Conservation (phyloP, 768 basidiomycete species). For the Leucosporidium yakuticum region DNA sequence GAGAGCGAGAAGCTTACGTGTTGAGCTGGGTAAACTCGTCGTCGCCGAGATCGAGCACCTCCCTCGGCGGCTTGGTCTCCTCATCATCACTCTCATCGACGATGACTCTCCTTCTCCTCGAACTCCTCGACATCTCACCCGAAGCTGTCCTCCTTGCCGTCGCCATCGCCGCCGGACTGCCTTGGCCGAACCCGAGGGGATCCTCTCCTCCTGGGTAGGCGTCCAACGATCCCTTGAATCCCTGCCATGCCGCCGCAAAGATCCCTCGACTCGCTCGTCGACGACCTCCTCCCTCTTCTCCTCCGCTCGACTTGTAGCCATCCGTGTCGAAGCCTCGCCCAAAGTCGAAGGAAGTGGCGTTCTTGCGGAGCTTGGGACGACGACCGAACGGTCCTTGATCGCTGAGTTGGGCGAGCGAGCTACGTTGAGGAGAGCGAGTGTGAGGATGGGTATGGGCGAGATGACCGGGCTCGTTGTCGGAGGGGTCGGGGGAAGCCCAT, state of each 20-base stretch:
- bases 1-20: not conserved
- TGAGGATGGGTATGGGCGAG: not conserved
- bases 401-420: not conserved
- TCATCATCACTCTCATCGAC: constrained; percentile 11
- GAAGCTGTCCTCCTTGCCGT: no score
- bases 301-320: constrained; percentile 1
- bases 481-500: not conserved
- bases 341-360: not conserved
- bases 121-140: not conserved
- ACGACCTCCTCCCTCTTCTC: not conserved
- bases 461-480: not conserved
- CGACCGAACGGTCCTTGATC: not conserved
- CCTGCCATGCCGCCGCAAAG: constrained; percentile 9
- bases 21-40: constrained; percentile 1
- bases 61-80: not conserved
- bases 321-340: not conserved
- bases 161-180: no score
- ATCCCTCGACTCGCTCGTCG: not conserved
- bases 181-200: not conserved
- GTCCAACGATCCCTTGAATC: not conserved
- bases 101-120: not conserved
- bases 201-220: constrained; percentile 1
- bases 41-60: constrained; percentile 8
- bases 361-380: not conserved
- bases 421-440: not conserved